Evolutionary conservation across 768 basidiomycete species (phyloP), one percentile per base, ranked within the genome.

Genomic region (Mycena alexandri): DNA sequence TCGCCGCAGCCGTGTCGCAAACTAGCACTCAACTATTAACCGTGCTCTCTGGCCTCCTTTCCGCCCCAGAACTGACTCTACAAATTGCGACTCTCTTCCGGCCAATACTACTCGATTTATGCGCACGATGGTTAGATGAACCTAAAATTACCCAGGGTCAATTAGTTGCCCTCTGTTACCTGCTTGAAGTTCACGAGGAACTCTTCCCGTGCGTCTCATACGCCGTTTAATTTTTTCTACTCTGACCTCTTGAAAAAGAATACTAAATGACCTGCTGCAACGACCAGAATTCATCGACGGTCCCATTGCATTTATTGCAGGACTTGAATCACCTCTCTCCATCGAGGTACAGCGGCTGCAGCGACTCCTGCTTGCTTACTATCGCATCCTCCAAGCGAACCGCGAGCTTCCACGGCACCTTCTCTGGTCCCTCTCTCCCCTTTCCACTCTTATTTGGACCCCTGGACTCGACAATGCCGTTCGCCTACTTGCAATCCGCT

Each of bases 61-160:
- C 87, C 0, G 75, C 82, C 19, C 90, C 93, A 11, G 83, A 87
- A 13, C 83, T 91, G 47, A 94, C 94, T 0, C 73, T 85, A 34
- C 73, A 81, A 14, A 82, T 98, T 65, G 87, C 92, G 21, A 82
- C 80, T 8, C 69, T 85, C 13, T 98, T 93, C 79, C 82, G 92
- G 67, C 96, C 96, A 5, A 78, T 98, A 58, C 76, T 95, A 43
- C 72, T 92, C 29, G 93, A 97, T 77, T 79, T 99, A 25, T 90
- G 90, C 73, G 92, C 92, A 5, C 79, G 93, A 73, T 98, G 94
- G 95, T 75, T 96, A 46, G 81, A 90, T n/a, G 79, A 82, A 21
- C 72, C 82, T 42, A 78, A 84, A 46, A 79, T 83, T 65, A 71
- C 81, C 24, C 84, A 87, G 61, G 84, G 86, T 43, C 84, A 86